A percentile compares a stretch with the other conserved stretches of the same genome.
phyloP scores from a whole-genome alignment of 2,329 filamentous ascomycete genomes.

The Colletotrichum musae region DNA sequence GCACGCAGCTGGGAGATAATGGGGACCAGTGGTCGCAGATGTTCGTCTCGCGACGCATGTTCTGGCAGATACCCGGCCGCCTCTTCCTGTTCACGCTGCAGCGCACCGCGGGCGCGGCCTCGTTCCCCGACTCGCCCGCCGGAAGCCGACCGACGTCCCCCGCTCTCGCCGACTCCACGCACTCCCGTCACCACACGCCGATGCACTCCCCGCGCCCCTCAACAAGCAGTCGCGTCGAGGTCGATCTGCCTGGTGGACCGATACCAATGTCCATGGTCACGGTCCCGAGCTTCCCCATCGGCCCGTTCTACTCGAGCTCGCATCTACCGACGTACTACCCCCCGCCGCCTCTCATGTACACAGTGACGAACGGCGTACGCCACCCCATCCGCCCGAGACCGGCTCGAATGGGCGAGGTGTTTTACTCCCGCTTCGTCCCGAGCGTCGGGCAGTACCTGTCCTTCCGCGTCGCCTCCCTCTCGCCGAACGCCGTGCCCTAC shows the following conservation, averaged over 20 bases:
- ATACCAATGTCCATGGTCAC: constrained; percentile 52
- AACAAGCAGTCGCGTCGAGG: constrained; percentile 41
- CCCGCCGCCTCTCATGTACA: constrained; percentile 85
- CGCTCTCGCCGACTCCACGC: constrained; percentile 50
- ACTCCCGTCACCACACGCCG: constrained; percentile 44
- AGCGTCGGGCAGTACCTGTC: constrained; percentile 88
- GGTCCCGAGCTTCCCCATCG: constrained; percentile 61
- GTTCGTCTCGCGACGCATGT: constrained; percentile 85
- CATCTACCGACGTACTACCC: constrained; percentile 94
- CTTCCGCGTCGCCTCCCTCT: constrained; percentile 86
- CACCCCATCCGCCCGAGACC: constrained; percentile 92
- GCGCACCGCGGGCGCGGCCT: constrained; percentile 61
- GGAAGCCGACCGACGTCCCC: constrained; percentile 69
- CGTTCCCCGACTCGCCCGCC: constrained; percentile 66
- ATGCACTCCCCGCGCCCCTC: constrained; percentile 48
- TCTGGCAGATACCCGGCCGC: constrained; percentile 92
- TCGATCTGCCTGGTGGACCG: constrained; percentile 57
- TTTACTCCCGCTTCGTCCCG: constrained; percentile 90
- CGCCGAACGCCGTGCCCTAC: constrained; percentile 74
- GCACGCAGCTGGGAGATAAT: constrained; percentile 72
- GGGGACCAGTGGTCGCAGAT: constrained; percentile 81
- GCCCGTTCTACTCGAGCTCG: constrained; percentile 85
- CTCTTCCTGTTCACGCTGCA: constrained; percentile 90
- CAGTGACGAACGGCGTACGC: constrained; percentile 81
- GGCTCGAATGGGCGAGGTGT: constrained; percentile 88